Evolutionary conservation across 1,139 yeast genomes (phyloP).

Genomic region (Lodderomyces metapsilosis): DNA sequence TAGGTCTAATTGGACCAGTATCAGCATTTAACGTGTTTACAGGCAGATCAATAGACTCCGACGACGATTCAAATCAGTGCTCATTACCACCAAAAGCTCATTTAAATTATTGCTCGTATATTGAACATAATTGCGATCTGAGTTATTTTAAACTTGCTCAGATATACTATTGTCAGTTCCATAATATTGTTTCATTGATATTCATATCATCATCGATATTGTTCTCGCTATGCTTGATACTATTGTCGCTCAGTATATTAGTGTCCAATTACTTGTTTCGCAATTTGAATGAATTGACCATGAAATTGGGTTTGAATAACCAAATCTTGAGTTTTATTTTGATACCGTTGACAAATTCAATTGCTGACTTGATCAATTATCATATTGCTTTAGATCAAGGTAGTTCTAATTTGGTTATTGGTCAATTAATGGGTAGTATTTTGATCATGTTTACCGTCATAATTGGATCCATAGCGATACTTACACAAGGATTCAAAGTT

Average conservation of each 20-base stretch:
- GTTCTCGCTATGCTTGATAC: slow-evolving; percentile 18
- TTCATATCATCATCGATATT: slow-evolving; percentile 19
- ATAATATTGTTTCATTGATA: slow-evolving; percentile 11
- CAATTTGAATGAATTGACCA: slow-evolving; percentile 31
- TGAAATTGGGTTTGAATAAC: slow-evolving; percentile 25
- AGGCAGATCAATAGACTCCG: background rate
- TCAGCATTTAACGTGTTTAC: background rate
- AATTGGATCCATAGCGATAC: slow-evolving; percentile 32
- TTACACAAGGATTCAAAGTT: slow-evolving; percentile 26
- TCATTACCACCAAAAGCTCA: slow-evolving; percentile 6
- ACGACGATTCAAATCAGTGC: slow-evolving; percentile 8
- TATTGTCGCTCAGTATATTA: slow-evolving; percentile 27
- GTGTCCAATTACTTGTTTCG: slow-evolving; percentile 38
- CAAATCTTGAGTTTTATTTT: slow-evolving; percentile 35
- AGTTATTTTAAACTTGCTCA: slow-evolving; percentile 26
- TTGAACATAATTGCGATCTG: slow-evolving; percentile 24
- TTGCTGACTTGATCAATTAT: slow-evolving; percentile 42
- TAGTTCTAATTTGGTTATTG: slow-evolving; percentile 37
- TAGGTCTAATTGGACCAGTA: background rate
- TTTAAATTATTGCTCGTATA: slow-evolving; percentile 18
- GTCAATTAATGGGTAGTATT: slow-evolving; percentile 42
- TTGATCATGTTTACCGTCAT: slow-evolving; percentile 37
- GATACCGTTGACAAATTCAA: slow-evolving; percentile 40
- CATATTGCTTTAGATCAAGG: slow-evolving; percentile 30
- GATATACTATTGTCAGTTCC: slow-evolving; percentile 24